A percentile compares a stretch with the other conserved stretches of the same genome.
Evolutionary conservation across 2,329 filamentous ascomycete species (phyloP).

Genomic region (Penicillium sp.): DNA sequence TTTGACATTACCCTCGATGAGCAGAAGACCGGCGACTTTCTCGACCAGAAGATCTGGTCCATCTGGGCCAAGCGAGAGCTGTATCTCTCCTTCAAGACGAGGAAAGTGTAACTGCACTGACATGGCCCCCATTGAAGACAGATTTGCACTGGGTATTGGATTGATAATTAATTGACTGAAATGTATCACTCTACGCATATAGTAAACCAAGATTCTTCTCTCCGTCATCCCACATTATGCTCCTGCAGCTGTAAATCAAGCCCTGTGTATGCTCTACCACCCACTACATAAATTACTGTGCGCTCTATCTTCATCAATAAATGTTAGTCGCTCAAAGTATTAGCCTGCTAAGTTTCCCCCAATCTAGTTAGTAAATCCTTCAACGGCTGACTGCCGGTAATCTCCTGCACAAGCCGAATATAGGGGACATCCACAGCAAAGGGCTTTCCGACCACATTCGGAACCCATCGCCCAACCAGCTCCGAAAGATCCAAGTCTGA

Average conservation of each 20-base stretch:
- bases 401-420: background rate
- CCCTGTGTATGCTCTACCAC: no score
- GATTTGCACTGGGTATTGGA: no score
- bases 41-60: conserved; percentile 35
- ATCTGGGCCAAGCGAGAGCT: conserved; percentile 3
- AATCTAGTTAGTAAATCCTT: background rate
- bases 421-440: background rate
- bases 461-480: conserved; percentile 13
- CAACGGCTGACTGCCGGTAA: background rate
- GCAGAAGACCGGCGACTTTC: conserved; percentile 41
- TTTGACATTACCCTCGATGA: conserved; percentile 53
- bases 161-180: no score
- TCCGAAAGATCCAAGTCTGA: conserved; percentile 5
- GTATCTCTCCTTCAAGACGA: background rate
- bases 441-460: conserved; percentile 9
- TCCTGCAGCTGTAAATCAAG: no score
- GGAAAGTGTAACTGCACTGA: no score
- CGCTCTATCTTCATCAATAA: no score
- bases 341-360: background rate
- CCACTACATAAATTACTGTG: no score
- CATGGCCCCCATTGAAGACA: no score
- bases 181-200: no score
- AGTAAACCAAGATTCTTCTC: no score
- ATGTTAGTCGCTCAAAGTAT: no score
- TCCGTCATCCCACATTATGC: no score